Base-by-base conservation (phyloP, 768 basidiomycete genomes). In the Tricholoma matsutake region DNA sequence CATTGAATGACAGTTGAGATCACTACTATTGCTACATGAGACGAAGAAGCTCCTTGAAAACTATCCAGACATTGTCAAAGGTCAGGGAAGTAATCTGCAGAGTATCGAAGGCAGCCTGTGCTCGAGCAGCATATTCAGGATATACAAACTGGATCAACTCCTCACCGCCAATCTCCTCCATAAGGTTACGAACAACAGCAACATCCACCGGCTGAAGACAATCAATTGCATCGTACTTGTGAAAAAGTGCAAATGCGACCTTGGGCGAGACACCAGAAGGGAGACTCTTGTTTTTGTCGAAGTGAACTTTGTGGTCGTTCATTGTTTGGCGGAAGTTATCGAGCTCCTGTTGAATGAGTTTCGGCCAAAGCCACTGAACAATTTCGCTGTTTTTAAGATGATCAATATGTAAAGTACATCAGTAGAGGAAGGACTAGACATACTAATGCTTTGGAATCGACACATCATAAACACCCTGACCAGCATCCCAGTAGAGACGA, bases 311-410 rank as follows among this genome's bases (percentile, higher is more conserved):
- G 52, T 69, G 67, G 9, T 47, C 56, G 56, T 73, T 74, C 22
- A 65, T 68, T 59, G 6, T 18, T 20, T 1, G 72, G 54, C 7
- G n/a, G n/a, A n/a, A n/a, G n/a, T 63, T n/a, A 28, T 69, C 59
- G 4, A 73, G 64, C 32, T 70, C 71, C 28, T 60, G 53, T 31
- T 68, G 72, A 14, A 75, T 63, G 0, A 74, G 55, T 4, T 35
- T 61, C 4, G 70, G 65, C 74, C 74, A 75, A 3, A 75, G 57
- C 72, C 72, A 75, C 47, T 65, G 65, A 7, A 67, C 63, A 34
- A 74, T 67, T 6, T 67, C 20, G 54, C 73, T 75, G 35, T 11
- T 14, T n/a, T n/a, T n/a, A n/a, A n/a, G n/a, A n/a, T n/a, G n/a
- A n/a, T n/a, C n/a, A n/a, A n/a, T n/a, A n/a, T n/a, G n/a, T n/a